Conservation (phyloP, 352 stramenopile genomes). For the Peronospora farinosa region DNA sequence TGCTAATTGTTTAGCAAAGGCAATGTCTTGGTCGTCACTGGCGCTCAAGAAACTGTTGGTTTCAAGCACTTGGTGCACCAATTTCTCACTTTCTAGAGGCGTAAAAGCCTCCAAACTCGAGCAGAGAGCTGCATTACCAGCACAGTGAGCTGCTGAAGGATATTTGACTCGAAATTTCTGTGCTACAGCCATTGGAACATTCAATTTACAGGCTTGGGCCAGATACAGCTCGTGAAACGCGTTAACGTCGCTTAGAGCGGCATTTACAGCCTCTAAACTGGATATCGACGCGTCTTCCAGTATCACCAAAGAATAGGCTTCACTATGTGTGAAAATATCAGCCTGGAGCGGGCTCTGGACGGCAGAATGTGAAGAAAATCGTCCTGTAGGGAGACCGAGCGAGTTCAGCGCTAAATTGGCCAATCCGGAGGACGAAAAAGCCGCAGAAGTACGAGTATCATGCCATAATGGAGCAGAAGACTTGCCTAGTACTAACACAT, state of each 20-base stretch:
- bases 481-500: conserved; percentile 29
- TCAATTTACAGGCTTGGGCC: conserved; percentile 10
- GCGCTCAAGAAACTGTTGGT: conserved; percentile 27
- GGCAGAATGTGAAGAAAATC: conserved; percentile 17
- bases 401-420: conserved; percentile 35
- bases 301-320: conserved; percentile 33
- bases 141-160: conserved; percentile 21
- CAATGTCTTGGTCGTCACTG: conserved; percentile 22
- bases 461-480: conserved; percentile 20
- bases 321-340: conserved; percentile 35
- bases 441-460: conserved; percentile 6
- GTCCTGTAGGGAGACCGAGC: conserved; percentile 27
- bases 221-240: conserved; percentile 34
- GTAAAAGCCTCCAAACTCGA: conserved; percentile 11
- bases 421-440: conserved; percentile 33
- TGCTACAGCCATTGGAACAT: conserved; percentile 26
- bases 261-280: conserved; percentile 21
- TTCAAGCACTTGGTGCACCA: conserved; percentile 24
- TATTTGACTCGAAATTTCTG: conserved; percentile 23
- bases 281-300: conserved; percentile 20
- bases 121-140: conserved; percentile 27
- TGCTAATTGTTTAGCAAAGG: conserved; percentile 30
- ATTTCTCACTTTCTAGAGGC: conserved; percentile 1
- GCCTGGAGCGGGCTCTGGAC: conserved; percentile 33
- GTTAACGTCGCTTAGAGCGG: conserved; percentile 9